Conservation (phyloP, 2,329 filamentous ascomycete species). For the Dactylonectria estremocensis region DNA sequence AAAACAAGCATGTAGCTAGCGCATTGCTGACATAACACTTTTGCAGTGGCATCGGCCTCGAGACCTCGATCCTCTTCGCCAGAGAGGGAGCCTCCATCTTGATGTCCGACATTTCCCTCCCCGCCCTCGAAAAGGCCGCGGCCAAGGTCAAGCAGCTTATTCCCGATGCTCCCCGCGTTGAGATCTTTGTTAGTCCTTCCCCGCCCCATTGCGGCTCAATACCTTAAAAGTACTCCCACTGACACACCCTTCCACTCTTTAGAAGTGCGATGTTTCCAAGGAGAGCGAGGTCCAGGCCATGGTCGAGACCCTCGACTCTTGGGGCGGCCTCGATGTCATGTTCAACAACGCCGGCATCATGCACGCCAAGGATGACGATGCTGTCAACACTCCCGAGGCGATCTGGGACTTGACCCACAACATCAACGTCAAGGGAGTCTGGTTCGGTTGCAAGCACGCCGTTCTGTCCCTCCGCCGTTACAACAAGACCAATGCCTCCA, state of each 20-base stretch:
- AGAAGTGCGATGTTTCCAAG: conserved; percentile 83
- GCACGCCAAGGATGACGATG: conserved; percentile 86
- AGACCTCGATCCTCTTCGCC: conserved; percentile 91
- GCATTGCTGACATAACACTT: conserved; percentile 21
- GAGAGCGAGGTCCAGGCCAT: conserved; percentile 83
- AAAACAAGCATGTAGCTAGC: background rate
- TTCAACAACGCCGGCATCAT: conserved; percentile 99
- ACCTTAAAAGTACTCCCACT: background rate
- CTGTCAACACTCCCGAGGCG: conserved; percentile 86
- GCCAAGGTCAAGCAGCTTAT: conserved; percentile 83
- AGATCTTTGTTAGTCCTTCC: conserved; percentile 64
- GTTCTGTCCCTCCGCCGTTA: conserved; percentile 85
- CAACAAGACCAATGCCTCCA: conserved; percentile 83
- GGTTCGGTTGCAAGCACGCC: conserved; percentile 95
- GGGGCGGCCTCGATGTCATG: conserved; percentile 91
- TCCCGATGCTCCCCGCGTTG: conserved; percentile 72
- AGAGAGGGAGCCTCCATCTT: conserved; percentile 90
- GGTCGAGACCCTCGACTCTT: conserved; percentile 82
- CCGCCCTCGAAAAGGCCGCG: conserved; percentile 82
- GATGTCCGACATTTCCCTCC: conserved; percentile 86
- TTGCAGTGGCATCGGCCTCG: conserved; percentile 88
- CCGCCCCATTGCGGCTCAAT: background rate
- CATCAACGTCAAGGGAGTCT: conserved; percentile 99
- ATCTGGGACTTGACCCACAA: conserved; percentile 96
- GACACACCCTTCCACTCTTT: conserved; percentile 6